A percentile compares a stretch with the other conserved stretches of the same genome.
Conservation (phyloP, 306 rosid genomes). For the Abrus precatorius region DNA sequence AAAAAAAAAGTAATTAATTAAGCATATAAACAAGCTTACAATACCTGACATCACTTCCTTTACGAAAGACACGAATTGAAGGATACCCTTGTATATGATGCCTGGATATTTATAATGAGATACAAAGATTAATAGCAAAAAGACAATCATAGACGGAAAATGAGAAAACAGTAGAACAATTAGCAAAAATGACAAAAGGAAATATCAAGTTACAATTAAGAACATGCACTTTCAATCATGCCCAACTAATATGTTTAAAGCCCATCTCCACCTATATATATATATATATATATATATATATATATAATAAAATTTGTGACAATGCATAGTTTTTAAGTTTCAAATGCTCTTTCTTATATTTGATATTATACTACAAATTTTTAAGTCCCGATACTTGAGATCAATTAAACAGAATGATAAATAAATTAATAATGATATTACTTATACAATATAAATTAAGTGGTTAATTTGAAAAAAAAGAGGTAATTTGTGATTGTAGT, state of each 20-base stretch:
- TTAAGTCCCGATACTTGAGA: no score
- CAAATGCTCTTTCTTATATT: no score
- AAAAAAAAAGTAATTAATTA: slow-evolving; percentile 17
- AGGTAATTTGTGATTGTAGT: no score
- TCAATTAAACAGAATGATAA: no score
- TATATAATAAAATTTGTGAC: neutral
- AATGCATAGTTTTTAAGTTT: neutral
- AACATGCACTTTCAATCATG: slow-evolving; percentile 43
- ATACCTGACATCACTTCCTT: slow-evolving; percentile 90
- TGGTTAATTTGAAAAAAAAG: no score
- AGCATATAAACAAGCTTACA: slow-evolving; percentile 26
- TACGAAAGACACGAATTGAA: slow-evolving; percentile 95
- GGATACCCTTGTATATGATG: slow-evolving; percentile 99
- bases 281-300: no score
- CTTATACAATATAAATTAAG: no score
- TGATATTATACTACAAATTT: no score
- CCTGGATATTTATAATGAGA: slow-evolving; percentile 62
- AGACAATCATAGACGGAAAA: slow-evolving; percentile 32
- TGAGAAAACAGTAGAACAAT: slow-evolving; percentile 15
- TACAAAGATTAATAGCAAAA: slow-evolving; percentile 34
- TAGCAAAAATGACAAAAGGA: slow-evolving; percentile 26
- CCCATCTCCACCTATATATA: slow-evolving; percentile 35
- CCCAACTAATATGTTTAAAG: slow-evolving; percentile 25
- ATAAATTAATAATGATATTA: no score
- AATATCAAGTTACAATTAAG: slow-evolving; percentile 42